These are phyloP conservation scores for Coemansia aciculifera DNA, from an alignment of 192 early-diverging fungal species.

Conservation along the genomic window DNA sequence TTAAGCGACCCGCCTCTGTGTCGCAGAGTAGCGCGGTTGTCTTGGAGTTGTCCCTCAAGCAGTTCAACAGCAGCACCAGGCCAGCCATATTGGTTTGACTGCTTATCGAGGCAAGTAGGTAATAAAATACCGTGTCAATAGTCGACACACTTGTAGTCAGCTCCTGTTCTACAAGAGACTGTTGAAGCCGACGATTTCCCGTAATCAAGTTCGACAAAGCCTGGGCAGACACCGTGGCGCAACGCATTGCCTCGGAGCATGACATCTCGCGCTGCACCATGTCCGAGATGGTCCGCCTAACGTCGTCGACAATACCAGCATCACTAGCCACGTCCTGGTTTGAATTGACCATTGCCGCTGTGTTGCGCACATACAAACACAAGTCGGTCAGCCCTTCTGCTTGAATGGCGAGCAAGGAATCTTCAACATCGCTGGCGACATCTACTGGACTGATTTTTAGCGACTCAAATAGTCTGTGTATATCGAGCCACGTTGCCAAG, in stretches of 20 bases:
- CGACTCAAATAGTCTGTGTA: slow-evolving; percentile 20
- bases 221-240: slow-evolving; percentile 26
- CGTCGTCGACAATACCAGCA: slow-evolving; percentile 9
- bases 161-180: slow-evolving; percentile 20
- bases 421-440: neutral
- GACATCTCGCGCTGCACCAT: slow-evolving; percentile 18
- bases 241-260: slow-evolving; percentile 20
- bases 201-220: slow-evolving; percentile 40
- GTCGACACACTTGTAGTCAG: neutral
- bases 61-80: slow-evolving; percentile 39
- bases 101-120: slow-evolving; percentile 21
- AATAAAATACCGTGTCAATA: slow-evolving; percentile 20
- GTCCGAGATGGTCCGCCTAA: slow-evolving; percentile 3
- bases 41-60: slow-evolving; percentile 16
- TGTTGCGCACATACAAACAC: slow-evolving; percentile 44
- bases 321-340: slow-evolving; percentile 25
- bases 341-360: slow-evolving; percentile 27
- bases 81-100: slow-evolving; percentile 29
- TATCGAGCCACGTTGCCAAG: neutral
- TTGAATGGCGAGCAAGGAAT: neutral
- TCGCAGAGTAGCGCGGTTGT: slow-evolving; percentile 16
- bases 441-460: neutral
- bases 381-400: slow-evolving; percentile 21
- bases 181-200: slow-evolving; percentile 20
- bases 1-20: slow-evolving; percentile 14